Base-by-base conservation (phyloP, 345 rosid species). In the Orychophragmus violaceus region DNA sequence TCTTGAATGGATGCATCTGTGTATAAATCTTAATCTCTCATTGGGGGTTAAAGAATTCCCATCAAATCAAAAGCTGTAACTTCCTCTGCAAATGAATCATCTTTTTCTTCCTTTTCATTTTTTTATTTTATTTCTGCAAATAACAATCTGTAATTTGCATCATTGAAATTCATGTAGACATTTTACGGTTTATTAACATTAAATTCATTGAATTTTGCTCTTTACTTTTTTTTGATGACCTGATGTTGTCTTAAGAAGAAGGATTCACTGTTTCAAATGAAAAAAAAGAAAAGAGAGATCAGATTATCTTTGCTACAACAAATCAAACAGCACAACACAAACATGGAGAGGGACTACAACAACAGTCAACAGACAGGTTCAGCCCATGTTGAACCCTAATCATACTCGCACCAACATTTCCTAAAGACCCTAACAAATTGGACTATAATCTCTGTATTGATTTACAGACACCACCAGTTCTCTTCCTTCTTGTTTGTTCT, bases 191-290 rank as follows among this genome's bases (percentile, higher is more conserved):
- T 37, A 79, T 68, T 74, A 74, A 67, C 74, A 68, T 54, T 67
- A 54, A 67, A 83, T 93, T 93, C 83, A 83, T 88, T 90, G 84
- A 88, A 48, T 86, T 90, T 70, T 83, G 78, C 83, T 44, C 72
- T 54, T 65, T 68, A 17, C 45, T 6, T 39, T 28, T 56, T 39
- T 62, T 66, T 27, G 2, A 21, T 76, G 24, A 36, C 59, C 22
- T 71, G 35, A 48, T 71, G 39, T 63, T 64, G 19, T 36, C 60
- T 11, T 46, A 24, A 35, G 49, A 56, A 39, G 49, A 66, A 65
- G 18, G 23, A 59, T 29, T 50, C 6, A 65, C 5, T 56, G 64
- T 11, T 62, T 11, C 45, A 57, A 33, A 36, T 36, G 14, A 49
- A 49, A 46, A 37, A 36, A 35, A 44, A 42, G n/a, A 39, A 54